phyloP scores from a whole-genome alignment of 345 rosid species.

The Draba incana region DNA sequence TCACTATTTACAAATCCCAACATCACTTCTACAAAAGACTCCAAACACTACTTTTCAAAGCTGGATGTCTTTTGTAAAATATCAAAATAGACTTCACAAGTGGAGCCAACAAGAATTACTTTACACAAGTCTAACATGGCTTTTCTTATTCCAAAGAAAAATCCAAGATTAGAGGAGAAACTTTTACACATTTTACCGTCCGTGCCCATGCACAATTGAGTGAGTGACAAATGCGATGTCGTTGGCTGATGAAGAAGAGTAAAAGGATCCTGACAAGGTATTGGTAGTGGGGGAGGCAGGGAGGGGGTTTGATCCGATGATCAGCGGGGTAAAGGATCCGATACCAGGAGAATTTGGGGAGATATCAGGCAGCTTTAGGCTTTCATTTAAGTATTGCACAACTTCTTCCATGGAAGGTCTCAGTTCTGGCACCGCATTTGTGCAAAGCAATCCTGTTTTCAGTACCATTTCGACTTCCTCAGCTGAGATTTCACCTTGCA shows the following conservation, averaged over 20 bases:
- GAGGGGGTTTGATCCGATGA: not conserved
- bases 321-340: constrained; percentile 15
- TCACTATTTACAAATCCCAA: constrained; percentile 22
- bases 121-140: constrained; percentile 17
- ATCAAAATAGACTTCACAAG: constrained; percentile 16
- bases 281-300: constrained; percentile 8
- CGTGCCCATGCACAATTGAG: constrained; percentile 36
- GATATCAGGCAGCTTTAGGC: constrained; percentile 33
- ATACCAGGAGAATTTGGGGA: constrained; percentile 34
- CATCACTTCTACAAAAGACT: constrained; percentile 17
- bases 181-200: constrained; percentile 21
- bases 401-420: constrained; percentile 47
- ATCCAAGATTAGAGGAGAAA: not conserved
- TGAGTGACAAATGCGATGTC: constrained; percentile 35
- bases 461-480: constrained; percentile 52
- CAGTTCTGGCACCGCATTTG: constrained; percentile 29
- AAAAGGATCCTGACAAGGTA: constrained; percentile 13
- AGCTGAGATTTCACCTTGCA: constrained; percentile 40
- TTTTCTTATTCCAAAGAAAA: not conserved
- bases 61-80: constrained; percentile 8
- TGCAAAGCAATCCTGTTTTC: constrained; percentile 49
- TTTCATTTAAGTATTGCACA: constrained; percentile 18
- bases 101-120: constrained; percentile 15
- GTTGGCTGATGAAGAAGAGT: constrained; percentile 30
- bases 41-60: constrained; percentile 10